Evolutionary conservation across 768 basidiomycete species (phyloP).

Genomic region (Naematelia encephala): DNA sequence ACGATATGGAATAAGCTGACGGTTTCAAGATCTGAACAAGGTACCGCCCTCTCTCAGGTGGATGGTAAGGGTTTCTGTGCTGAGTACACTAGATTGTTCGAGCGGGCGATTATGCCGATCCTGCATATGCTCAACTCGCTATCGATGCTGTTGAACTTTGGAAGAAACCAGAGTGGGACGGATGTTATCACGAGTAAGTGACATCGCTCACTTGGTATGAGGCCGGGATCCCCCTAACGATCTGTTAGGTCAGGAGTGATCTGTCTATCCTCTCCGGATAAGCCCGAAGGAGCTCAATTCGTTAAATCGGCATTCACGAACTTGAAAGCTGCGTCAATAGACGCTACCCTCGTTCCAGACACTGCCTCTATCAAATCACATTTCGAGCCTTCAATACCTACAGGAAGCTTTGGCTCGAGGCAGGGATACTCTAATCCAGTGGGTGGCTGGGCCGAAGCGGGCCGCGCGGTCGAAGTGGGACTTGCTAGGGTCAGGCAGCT

Average conservation of each 20-base stretch:
- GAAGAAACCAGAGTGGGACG: constrained; percentile 58
- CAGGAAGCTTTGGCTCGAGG: constrained; percentile 36
- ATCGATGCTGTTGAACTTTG: constrained; percentile 73
- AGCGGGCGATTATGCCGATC: constrained; percentile 49
- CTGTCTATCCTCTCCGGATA: constrained; percentile 53
- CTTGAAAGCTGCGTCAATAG: constrained; percentile 61
- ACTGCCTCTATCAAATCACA: constrained; percentile 54
- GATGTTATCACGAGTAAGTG: constrained; percentile 74
- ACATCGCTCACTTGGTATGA: neutral
- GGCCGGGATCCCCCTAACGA: neutral
- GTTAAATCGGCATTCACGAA: constrained; percentile 61
- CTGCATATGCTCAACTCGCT: constrained; percentile 62
- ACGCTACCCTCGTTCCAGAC: constrained; percentile 54
- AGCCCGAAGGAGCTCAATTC: constrained; percentile 53
- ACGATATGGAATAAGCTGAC: constrained; percentile 12
- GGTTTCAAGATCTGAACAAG: constrained; percentile 32
- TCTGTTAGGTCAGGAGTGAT: constrained; percentile 65
- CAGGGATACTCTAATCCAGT: constrained; percentile 69
- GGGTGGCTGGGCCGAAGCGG: constrained; percentile 81
- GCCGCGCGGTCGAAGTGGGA: constrained; percentile 61
- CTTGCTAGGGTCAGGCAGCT: constrained; percentile 59
- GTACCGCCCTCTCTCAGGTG: constrained; percentile 9
- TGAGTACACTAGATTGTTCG: constrained; percentile 43
- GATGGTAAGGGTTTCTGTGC: neutral
- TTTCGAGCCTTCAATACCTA: constrained; percentile 53